Evolutionary conservation across 2,329 filamentous ascomycete genomes (phyloP).

Genomic region (Lachnellula suecica): DNA sequence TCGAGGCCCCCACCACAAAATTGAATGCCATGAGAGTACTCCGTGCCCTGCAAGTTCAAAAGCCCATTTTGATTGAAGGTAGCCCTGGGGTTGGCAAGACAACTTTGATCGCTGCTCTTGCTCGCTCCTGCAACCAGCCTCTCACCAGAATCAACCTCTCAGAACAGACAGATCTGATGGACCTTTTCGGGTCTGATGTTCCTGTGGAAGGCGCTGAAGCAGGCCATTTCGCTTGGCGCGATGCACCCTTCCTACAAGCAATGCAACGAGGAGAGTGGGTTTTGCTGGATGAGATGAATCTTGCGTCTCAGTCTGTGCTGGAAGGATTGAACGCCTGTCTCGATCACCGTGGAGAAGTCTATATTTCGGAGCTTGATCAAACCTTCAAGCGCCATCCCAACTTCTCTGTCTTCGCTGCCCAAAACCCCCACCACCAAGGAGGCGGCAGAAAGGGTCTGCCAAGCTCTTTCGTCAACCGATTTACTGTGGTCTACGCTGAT

Average conservation of each 20-base stretch:
- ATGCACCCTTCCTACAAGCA: constrained; percentile 90
- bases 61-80: constrained; percentile 92
- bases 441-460: constrained; percentile 93
- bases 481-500: constrained; percentile 96
- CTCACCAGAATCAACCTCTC: constrained; percentile 95
- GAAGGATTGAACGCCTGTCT: constrained; percentile 96
- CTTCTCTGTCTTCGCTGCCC: constrained; percentile 94
- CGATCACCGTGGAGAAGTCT: constrained; percentile 93
- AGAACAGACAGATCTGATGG: constrained; percentile 96
- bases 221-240: constrained; percentile 91
- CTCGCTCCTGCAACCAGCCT: constrained; percentile 74
- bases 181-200: constrained; percentile 94
- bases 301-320: constrained; percentile 93
- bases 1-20: constrained; percentile 86
- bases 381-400: constrained; percentile 86
- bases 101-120: constrained; percentile 82
- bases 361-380: constrained; percentile 91
- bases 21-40: constrained; percentile 89
- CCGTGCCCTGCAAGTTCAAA: constrained; percentile 81
- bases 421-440: constrained; percentile 97
- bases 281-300: constrained; percentile 95
- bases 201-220: constrained; percentile 90
- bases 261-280: constrained; percentile 99
- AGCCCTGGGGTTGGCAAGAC: constrained; percentile 99
- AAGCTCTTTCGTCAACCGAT: constrained; percentile 95